These are phyloP conservation scores for Sarcocystis neurona DNA, from an alignment of 169 alveolate genomes.

Conservation along the genomic window DNA sequence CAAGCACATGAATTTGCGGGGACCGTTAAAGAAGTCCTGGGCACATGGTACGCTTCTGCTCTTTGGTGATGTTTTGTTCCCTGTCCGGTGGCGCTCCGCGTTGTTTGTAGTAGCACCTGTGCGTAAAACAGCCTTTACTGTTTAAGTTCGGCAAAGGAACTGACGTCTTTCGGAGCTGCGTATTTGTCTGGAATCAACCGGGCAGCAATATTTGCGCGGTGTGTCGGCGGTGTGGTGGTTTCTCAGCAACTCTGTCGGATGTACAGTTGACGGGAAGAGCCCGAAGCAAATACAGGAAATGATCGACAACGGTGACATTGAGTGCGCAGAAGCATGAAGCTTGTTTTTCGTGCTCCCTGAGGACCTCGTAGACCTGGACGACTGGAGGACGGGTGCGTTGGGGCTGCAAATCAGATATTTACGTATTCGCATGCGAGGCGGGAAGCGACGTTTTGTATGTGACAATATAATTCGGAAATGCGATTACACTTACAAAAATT, in stretches of 20 bases:
- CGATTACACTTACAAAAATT: too few species aligned
- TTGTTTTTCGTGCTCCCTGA: too few species aligned
- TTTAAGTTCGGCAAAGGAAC: too few species aligned
- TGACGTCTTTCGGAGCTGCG: neutral
- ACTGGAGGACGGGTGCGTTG: too few species aligned
- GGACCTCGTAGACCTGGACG: too few species aligned
- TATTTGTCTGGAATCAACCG: neutral
- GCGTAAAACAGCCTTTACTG: neutral
- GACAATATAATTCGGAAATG: too few species aligned
- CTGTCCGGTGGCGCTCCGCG: neutral
- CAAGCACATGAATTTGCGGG: conserved; percentile 90
- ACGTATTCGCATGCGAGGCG: too few species aligned
- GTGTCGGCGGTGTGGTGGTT: neutral
- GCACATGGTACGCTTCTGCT: conserved; percentile 84
- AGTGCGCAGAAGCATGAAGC: conserved; percentile 53
- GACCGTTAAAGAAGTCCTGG: conserved; percentile 95
- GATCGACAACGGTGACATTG: conserved; percentile 67
- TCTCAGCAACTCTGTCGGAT: conserved; percentile 91
- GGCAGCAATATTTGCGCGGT: neutral
- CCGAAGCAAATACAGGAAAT: conserved; percentile 87
- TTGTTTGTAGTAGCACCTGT: neutral
- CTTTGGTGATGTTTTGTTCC: neutral
- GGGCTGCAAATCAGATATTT: too few species aligned
- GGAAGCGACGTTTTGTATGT: too few species aligned
- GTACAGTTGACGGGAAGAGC: conserved; percentile 95